Percentiles rank a stretch among this genome's conserved stretches.
Evolutionary conservation across 805 yeast genomes (phyloP).

Genomic region (Suhomyces prunicola): DNA sequence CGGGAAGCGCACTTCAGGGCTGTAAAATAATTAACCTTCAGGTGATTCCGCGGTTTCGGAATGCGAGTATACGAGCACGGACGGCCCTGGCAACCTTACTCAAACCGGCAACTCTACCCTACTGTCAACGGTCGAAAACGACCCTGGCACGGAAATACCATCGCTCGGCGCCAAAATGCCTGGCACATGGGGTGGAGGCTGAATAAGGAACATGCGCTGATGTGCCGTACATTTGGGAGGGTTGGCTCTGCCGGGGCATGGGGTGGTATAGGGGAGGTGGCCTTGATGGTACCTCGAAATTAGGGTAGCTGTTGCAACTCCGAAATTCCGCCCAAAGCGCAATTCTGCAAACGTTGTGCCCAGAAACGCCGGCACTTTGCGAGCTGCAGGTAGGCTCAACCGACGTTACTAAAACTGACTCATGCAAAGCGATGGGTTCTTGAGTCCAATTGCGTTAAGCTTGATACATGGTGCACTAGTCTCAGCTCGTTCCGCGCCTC

Average conservation of each 20-base stretch:
- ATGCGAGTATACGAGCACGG: background rate
- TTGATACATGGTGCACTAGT: too few species aligned
- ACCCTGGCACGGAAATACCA: background rate
- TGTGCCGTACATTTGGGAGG: background rate
- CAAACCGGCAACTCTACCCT: background rate
- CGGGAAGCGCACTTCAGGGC: background rate
- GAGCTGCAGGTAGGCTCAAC: too few species aligned
- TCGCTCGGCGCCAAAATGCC: background rate
- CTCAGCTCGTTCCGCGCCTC: too few species aligned
- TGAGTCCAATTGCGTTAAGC: too few species aligned
- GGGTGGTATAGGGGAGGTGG: too few species aligned
- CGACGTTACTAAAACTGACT: too few species aligned
- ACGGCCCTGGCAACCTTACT: background rate
- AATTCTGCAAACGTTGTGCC: background rate
- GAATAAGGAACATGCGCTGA: background rate
- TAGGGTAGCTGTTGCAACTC: too few species aligned
- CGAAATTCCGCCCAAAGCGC: too few species aligned
- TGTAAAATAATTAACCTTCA: background rate
- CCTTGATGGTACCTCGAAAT: too few species aligned
- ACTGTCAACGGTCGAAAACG: background rate
- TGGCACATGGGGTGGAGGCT: background rate
- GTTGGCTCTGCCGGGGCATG: background rate
- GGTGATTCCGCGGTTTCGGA: background rate
- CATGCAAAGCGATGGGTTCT: too few species aligned
- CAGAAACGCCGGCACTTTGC: too few species aligned